Percentiles rank a stretch among this genome's conserved stretches.
These are phyloP conservation scores for Fusarium sororula DNA, from an alignment of 2,329 filamentous ascomycete genomes.

Conservation along the genomic window DNA sequence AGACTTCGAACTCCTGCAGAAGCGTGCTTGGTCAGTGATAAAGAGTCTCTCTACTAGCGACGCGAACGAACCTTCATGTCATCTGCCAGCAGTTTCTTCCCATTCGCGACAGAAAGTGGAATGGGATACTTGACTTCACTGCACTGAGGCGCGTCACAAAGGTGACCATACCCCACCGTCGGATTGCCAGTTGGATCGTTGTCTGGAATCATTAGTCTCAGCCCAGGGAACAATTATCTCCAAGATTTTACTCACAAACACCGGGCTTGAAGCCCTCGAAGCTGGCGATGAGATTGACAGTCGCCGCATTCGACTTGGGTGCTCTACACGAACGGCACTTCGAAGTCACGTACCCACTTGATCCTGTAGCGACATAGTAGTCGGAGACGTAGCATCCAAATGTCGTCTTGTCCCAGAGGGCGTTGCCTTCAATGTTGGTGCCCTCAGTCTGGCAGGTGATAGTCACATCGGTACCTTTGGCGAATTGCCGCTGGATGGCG, in stretches of 20 bases:
- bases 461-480: constrained; percentile 3
- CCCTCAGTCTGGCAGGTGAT: constrained; percentile 8
- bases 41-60: fast-evolving
- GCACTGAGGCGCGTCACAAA: constrained; percentile 54
- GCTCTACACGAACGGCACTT: constrained; percentile 3
- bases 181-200: constrained; percentile 56
- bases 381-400: constrained; percentile 15
- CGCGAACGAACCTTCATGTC: constrained; percentile 12
- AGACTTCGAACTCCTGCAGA: constrained; percentile 4
- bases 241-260: constrained; percentile 6
- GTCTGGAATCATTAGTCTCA: constrained; percentile 2
- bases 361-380: constrained; percentile 10
- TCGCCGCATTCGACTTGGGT: constrained; percentile 17
- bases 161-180: constrained; percentile 61
- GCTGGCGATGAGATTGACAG: constrained; percentile 12
- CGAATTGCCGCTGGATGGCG: not conserved
- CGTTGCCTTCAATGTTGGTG: not conserved
- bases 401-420: constrained; percentile 10
- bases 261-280: constrained; percentile 23
- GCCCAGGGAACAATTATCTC: fast-evolving
- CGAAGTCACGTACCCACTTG: not conserved
- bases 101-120: constrained; percentile 54
- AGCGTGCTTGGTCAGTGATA: not conserved
- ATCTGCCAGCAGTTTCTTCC: constrained; percentile 49
- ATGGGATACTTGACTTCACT: constrained; percentile 56